Evolutionary conservation across 306 rosid genomes (phyloP), one percentile per base, ranked within the genome.

Genomic region (Arachis hypogaea): DNA sequence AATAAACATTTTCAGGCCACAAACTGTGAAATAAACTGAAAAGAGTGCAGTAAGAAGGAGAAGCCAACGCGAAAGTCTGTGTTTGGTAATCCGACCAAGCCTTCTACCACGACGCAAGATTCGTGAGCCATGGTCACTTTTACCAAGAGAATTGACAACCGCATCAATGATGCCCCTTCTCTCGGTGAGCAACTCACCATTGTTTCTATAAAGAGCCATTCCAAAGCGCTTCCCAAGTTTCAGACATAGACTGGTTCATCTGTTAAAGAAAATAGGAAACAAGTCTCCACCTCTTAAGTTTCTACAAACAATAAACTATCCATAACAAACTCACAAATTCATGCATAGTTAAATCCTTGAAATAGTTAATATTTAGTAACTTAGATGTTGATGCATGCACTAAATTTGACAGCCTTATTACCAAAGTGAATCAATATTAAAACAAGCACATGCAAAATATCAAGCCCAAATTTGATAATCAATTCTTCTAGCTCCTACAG

Each of bases 21-120:
- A 88, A 70, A 86, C 61, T n/a, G 85, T 72, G 71, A 85, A 77
- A 73, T 65, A 84, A 42, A 93, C 58, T 0, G 90, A 70, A 68
- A 91, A 73, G 29, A 85, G 49, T 42, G 89, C 79, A 10, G 80
- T 67, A 16, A 91, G 74, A 72, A 82, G 28, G 14, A 93, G 79
- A 30, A 75, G 40, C 86, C 86, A 86, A 49, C 81, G 74, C 14
- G 78, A 75, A 66, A 91, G 79, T 75, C 82, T 85, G 36, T 61
- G 88, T 12, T 81, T 85, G 7, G 85, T 70, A 69, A 88, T 58
- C 77, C 98, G 89, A 41, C 89, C 86, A 74, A 90, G 55, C 84
- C 86, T 85, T 76, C 86, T 88, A 78, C 92, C 84, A 63, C 90
- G 89, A 9, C 96, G 98, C 50, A 70, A 77, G 76, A 71, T 69